These are phyloP conservation scores for Bolboschoenoplectus hybrid DNA, from an alignment of 202 grass and related monocot species.

Conservation along the genomic window DNA sequence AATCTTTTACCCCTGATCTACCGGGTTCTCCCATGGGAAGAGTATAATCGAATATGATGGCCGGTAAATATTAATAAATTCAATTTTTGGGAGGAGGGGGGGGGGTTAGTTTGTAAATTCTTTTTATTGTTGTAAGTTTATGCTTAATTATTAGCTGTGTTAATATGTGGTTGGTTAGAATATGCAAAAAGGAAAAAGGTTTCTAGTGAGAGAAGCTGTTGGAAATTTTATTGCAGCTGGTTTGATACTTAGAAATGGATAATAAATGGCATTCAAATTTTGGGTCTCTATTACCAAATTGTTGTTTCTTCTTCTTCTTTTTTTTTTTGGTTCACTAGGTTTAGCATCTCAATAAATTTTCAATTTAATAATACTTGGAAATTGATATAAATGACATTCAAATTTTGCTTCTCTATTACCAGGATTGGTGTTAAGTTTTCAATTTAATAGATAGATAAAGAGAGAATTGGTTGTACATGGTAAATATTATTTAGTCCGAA, in stretches of 20 bases:
- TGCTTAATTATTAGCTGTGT: constrained; percentile 29
- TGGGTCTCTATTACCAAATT: background rate
- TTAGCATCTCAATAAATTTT: background rate
- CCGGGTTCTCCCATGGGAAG: constrained; percentile 88
- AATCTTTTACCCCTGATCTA: constrained; percentile 54
- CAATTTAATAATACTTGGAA: background rate
- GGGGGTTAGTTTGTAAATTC: constrained; percentile 30
- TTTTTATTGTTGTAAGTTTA: constrained; percentile 30
- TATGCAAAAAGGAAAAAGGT: constrained; percentile 11
- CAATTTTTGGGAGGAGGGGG: constrained; percentile 24
- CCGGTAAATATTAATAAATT: constrained; percentile 26
- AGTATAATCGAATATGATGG: constrained; percentile 49
- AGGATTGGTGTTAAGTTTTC: background rate
- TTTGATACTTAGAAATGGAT: constrained; percentile 32
- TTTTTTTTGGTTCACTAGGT: background rate
- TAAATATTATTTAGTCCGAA: too few species aligned
- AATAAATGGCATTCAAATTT: constrained; percentile 40
- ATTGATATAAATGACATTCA: constrained; percentile 13
- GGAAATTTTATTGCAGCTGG: constrained; percentile 21
- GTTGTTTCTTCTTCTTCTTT: background rate
- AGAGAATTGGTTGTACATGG: background rate
- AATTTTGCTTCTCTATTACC: constrained; percentile 22
- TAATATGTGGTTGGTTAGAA: constrained; percentile 37
- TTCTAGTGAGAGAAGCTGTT: constrained; percentile 21
- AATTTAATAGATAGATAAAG: background rate